phyloP scores from a whole-genome alignment of 169 alveolate genomes.

The Plasmodium vivax region DNA sequence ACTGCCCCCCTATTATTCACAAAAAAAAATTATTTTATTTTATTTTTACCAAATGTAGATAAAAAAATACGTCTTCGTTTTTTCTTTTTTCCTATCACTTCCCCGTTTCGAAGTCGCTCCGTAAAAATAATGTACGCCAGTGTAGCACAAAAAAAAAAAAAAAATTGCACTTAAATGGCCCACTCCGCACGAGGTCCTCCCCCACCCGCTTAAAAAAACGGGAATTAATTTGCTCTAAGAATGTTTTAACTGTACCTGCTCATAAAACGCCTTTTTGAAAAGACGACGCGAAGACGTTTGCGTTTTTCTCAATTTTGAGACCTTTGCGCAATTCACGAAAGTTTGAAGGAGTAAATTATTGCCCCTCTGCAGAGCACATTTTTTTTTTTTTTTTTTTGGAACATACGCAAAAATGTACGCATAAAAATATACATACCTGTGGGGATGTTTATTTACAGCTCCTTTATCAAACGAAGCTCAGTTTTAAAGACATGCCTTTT shows the following conservation, averaged over 20 bases:
- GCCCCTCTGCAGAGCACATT: neutral
- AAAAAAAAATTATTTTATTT: neutral
- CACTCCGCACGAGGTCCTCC: neutral
- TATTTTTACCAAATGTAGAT: neutral
- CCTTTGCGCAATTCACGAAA: neutral
- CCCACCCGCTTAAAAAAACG: neutral
- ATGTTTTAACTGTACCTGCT: neutral
- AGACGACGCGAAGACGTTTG: neutral
- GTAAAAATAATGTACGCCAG: neutral
- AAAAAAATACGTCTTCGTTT: neutral
- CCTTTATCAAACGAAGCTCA: neutral
- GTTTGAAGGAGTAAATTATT: neutral
- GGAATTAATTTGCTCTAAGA: neutral
- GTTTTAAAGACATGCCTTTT: neutral
- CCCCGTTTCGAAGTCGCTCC: neutral
- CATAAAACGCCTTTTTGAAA: neutral
- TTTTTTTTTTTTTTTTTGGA: conserved; percentile 1
- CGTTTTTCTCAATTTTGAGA: neutral
- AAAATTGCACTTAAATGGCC: neutral
- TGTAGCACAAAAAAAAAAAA: neutral
- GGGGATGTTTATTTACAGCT: neutral
- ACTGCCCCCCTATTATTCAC: neutral
- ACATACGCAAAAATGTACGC: neutral
- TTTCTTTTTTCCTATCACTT: neutral
- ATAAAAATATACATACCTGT: neutral